Evolutionary conservation across 192 early-diverging fungal genomes (phyloP).

Genomic region (Spinellus fusiger): DNA sequence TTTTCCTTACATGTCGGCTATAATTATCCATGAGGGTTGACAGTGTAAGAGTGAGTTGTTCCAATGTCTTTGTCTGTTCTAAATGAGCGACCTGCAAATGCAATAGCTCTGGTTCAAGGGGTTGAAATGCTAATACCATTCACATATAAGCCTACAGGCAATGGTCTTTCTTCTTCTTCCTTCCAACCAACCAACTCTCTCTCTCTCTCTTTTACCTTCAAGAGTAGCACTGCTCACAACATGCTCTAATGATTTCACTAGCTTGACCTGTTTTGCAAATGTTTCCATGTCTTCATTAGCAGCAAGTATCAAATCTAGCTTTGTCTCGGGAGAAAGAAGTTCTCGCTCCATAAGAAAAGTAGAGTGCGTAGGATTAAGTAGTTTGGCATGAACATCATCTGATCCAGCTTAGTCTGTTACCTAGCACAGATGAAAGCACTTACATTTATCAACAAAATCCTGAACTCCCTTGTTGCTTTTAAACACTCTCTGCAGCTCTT

Average conservation of each 20-base stretch:
- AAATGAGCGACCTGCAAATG: slow-evolving; percentile 28
- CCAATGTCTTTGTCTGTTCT: slow-evolving; percentile 22
- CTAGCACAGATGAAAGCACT: too few relatives aligned
- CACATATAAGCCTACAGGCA: too few relatives aligned
- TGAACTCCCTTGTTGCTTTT: slow-evolving; percentile 26
- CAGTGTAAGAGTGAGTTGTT: slow-evolving; percentile 22
- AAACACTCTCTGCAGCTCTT: slow-evolving; percentile 23
- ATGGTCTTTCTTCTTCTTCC: background rate
- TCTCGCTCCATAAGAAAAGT: slow-evolving; percentile 32
- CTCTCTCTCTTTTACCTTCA: slow-evolving; percentile 14
- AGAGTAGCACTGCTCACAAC: slow-evolving; percentile 34
- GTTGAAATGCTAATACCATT: slow-evolving; percentile 24
- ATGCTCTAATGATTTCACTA: slow-evolving; percentile 33
- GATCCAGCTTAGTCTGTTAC: background rate
- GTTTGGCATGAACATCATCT: slow-evolving; percentile 28
- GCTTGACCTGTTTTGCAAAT: slow-evolving; percentile 32
- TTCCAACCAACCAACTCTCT: background rate
- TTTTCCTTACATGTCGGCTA: slow-evolving; percentile 29
- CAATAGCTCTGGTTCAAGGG: slow-evolving; percentile 19
- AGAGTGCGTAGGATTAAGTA: slow-evolving; percentile 24
- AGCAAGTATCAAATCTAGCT: slow-evolving; percentile 33
- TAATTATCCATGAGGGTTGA: slow-evolving; percentile 37
- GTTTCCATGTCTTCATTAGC: slow-evolving; percentile 27
- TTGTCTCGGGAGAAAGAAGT: slow-evolving; percentile 30
- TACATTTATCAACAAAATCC: slow-evolving; percentile 34